Evolutionary conservation across 1,284 basidiomycete species (phyloP).

Genomic region (Puccinia triticina): DNA sequence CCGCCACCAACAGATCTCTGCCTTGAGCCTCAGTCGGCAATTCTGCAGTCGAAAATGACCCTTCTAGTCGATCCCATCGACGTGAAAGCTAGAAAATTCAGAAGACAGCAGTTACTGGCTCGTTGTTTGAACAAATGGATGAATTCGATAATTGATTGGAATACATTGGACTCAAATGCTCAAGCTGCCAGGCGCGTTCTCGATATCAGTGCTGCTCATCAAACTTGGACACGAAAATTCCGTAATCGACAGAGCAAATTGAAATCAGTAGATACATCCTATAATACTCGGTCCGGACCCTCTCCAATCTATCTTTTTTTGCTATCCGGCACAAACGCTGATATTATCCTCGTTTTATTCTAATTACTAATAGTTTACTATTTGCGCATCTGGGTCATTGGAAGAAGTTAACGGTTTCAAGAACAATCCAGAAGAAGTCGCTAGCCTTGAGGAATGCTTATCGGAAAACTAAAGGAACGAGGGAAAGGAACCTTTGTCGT

Average conservation of each 20-base stretch:
- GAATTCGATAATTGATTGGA: conserved; percentile 33
- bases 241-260: background rate
- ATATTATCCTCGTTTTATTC: background rate
- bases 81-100: conserved; percentile 31
- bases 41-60: background rate
- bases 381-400: conserved; percentile 23
- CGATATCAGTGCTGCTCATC: conserved; percentile 30
- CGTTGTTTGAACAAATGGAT: conserved; percentile 25
- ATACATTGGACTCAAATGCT: conserved; percentile 9
- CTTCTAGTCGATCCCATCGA: conserved; percentile 23
- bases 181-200: conserved; percentile 18
- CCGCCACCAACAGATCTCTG: background rate
- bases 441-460: conserved; percentile 11
- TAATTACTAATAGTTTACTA: background rate
- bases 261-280: background rate
- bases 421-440: conserved; percentile 16
- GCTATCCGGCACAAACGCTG: background rate
- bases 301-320: background rate
- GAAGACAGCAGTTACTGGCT: conserved; percentile 2
- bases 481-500: conserved; percentile 15
- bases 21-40: background rate
- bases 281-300: conserved; percentile 18
- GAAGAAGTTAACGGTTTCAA: conserved; percentile 37
- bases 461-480: conserved; percentile 23
- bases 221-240: conserved; percentile 35